Evolutionary conservation across 176 grass and related monocot genomes (phyloP).

Genomic region (Musa troglodytarum): DNA sequence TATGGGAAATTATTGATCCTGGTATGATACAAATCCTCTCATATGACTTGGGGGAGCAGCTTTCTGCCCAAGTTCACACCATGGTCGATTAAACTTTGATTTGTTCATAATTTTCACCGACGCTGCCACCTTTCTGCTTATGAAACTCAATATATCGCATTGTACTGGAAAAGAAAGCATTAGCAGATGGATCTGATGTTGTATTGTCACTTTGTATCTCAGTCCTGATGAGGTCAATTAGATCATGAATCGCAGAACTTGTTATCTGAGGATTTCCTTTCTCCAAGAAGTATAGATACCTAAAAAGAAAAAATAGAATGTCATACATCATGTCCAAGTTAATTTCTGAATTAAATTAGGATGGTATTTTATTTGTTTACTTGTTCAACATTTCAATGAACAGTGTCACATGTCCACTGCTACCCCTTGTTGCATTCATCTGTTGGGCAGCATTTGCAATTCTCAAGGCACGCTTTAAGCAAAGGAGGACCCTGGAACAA

Average conservation of each 20-base stretch:
- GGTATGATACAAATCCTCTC: background rate
- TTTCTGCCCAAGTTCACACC: no score
- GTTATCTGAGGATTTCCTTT: slow-evolving; percentile 91
- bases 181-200: slow-evolving; percentile 46
- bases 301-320: slow-evolving; percentile 22
- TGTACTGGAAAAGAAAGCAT: slow-evolving; percentile 91
- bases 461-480: slow-evolving; percentile 95
- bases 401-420: slow-evolving; percentile 58
- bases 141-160: slow-evolving; percentile 85
- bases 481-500: slow-evolving; percentile 78
- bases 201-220: slow-evolving; percentile 54
- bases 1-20: background rate
- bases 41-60: background rate
- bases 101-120: slow-evolving; percentile 70
- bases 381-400: slow-evolving; percentile 99
- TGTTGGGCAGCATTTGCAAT: slow-evolving; percentile 94
- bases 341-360: background rate
- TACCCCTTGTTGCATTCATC: slow-evolving; percentile 72
- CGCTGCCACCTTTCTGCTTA: slow-evolving; percentile 82
- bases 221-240: slow-evolving; percentile 73
- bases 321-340: background rate
- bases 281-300: slow-evolving; percentile 96
- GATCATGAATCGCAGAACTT: slow-evolving; percentile 70
- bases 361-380: slow-evolving; percentile 28
- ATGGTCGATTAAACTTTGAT: slow-evolving; percentile 34